Evolutionary conservation across 106 monocot species (phyloP), one percentile per base, ranked within the genome.

Genomic region (Phalaenopsis aphrodite): DNA sequence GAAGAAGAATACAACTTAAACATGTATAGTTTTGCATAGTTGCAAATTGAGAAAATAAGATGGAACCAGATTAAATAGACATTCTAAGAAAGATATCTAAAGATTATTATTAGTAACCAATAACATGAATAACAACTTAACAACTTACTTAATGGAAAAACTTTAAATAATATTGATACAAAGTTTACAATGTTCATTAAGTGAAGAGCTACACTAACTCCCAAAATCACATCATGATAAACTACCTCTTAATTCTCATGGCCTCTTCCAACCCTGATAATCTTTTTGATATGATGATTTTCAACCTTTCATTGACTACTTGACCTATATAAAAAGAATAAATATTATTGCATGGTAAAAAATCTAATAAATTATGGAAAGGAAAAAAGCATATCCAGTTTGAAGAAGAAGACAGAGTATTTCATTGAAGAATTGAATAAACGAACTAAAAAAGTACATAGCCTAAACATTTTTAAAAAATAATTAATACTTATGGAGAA

Each of bases 261-360:
- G 89, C 85, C 81, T 94, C 94, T 61, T 92, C 94, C 82, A 92
- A 79, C 6, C 87, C 86, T 19, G 87, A 86, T 41, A 90, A 42
- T 61, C 56, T 89, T 84, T 80, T 90, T 48, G 90, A 83, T 77
- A 81, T 41, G 30, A 92, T 71, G 46, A 80, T 58, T 37, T 72
- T 84, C 57, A n/a, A 17, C 49, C 77, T 85, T 46, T 52, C 65
- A 14, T 52, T 15, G 74, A 37, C 55, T 66, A 23, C 71, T 79
- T 84, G 83, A 41, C 86, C 91, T 91, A 39, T 37, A 71, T 45
- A 19, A 78, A 77, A 81, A 1, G 12, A 72, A 77, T 64, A 64
- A 21, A 24, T 64, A 64, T 64, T 64, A n/a, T 23, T 23, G 23
- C 7, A n/a, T 64, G 23, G 9, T 5, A 64, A 64, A 5, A 5